These are phyloP conservation scores for Pyrus communis DNA, from an alignment of 306 rosid genomes.

Conservation along the genomic window DNA sequence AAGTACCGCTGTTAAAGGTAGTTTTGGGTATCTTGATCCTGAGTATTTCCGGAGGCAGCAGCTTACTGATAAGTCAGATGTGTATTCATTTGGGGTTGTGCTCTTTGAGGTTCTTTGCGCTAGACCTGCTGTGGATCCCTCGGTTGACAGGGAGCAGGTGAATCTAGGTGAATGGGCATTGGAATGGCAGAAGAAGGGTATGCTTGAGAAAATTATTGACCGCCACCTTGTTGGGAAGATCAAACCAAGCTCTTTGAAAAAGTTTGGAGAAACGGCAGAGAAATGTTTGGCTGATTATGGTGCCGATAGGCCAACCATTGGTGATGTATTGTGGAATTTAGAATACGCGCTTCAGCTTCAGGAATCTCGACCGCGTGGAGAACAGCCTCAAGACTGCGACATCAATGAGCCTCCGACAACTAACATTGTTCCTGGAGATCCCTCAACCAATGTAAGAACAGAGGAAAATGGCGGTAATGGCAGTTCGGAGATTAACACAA, in stretches of 20 bases:
- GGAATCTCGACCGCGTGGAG: conserved; percentile 40
- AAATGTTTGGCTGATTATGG: conserved; percentile 94
- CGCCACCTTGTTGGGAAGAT: conserved; percentile 57
- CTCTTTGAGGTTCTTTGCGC: conserved; percentile 92
- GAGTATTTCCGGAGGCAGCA: conserved; percentile 97
- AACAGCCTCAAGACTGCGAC: conserved; percentile 14
- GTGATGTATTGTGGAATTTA: conserved; percentile 93
- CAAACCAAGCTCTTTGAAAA: conserved; percentile 61
- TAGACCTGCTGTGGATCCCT: conserved; percentile 91
- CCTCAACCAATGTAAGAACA: conserved; percentile 25
- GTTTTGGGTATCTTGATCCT: conserved; percentile 93
- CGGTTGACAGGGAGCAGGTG: conserved; percentile 75
- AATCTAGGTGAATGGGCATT: conserved; percentile 93
- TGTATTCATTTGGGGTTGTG: conserved; percentile 94
- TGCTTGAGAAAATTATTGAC: conserved; percentile 67
- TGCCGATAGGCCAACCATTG: conserved; percentile 95
- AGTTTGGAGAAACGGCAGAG: conserved; percentile 91
- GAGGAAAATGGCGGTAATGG: conserved; percentile 31
- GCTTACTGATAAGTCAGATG: conserved; percentile 90
- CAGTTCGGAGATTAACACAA: conserved; percentile 51
- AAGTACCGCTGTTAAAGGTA: conserved; percentile 93
- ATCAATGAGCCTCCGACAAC: conserved; percentile 16
- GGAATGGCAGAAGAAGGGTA: conserved; percentile 76
- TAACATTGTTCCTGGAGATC: conserved; percentile 19
- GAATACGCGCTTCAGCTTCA: conserved; percentile 93